A percentile compares a stretch with the other conserved stretches of the same genome.
Conservation (phyloP, 352 stramenopile genomes). For the Thraustochytrium striatum region DNA sequence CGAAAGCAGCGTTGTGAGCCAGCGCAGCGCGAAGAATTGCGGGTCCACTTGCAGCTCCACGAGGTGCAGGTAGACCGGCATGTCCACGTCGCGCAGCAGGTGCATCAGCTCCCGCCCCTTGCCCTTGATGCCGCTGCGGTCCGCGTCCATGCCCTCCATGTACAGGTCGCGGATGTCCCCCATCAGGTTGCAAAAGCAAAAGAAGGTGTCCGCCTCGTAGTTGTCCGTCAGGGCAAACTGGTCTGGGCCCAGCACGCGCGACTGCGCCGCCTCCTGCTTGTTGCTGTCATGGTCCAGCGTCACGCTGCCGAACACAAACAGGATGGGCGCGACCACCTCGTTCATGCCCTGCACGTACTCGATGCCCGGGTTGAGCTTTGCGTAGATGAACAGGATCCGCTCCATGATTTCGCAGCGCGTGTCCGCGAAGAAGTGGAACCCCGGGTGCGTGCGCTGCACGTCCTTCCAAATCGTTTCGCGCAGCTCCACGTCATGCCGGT, state of each 20-base stretch:
- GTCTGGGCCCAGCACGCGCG: not conserved
- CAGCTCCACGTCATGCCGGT: constrained; percentile 53
- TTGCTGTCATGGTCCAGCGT: constrained; percentile 56
- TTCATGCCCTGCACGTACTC: constrained; percentile 82
- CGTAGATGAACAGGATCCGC: constrained; percentile 72
- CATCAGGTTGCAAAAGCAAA: constrained; percentile 69
- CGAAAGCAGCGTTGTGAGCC: constrained; percentile 73
- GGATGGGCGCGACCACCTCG: constrained; percentile 70
- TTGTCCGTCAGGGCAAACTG: constrained; percentile 25
- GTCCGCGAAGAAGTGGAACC: constrained; percentile 70
- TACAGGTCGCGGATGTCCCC: constrained; percentile 69
- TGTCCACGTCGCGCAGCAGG: constrained; percentile 58
- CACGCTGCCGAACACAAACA: constrained; percentile 64
- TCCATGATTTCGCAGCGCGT: constrained; percentile 59
- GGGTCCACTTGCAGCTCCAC: constrained; percentile 60
- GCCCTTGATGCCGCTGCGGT: constrained; percentile 33
- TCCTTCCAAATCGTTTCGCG: constrained; percentile 75
- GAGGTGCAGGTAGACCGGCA: constrained; percentile 60
- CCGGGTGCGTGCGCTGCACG: constrained; percentile 67
- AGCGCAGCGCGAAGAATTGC: constrained; percentile 69
- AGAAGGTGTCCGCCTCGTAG: constrained; percentile 71
- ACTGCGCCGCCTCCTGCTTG: constrained; percentile 58
- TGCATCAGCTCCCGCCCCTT: constrained; percentile 27
- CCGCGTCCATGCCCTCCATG: constrained; percentile 55
- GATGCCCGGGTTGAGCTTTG: constrained; percentile 71